These are phyloP conservation scores for Boletus fagicola DNA, from an alignment of 768 basidiomycete species.

Conservation along the genomic window DNA sequence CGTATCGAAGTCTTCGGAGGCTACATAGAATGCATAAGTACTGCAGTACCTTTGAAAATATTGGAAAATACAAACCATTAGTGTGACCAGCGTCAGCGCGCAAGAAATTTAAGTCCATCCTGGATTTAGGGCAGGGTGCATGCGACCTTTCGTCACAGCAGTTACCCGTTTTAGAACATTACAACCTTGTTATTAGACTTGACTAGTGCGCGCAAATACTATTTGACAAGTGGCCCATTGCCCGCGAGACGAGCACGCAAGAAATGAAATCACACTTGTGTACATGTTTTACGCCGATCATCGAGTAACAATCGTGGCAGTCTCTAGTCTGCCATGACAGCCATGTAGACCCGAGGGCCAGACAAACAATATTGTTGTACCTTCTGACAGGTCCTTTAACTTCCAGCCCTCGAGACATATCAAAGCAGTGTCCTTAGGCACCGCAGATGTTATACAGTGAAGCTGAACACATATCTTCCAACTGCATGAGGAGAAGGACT, in stretches of 20 bases:
- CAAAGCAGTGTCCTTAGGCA: background rate
- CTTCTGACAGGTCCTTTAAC: background rate
- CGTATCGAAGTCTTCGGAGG: slow-evolving; percentile 60
- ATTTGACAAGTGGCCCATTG: background rate
- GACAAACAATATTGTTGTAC: background rate
- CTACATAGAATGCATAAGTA: slow-evolving; percentile 17
- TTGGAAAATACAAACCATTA: slow-evolving; percentile 32
- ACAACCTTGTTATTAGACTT: background rate
- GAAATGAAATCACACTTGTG: background rate
- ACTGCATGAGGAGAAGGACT: background rate
- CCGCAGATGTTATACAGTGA: background rate
- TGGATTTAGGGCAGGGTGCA: slow-evolving; percentile 40
- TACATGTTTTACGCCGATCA: background rate
- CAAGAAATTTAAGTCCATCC: slow-evolving; percentile 34
- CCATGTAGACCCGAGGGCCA: background rate
- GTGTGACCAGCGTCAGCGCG: slow-evolving; percentile 17
- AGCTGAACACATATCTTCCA: background rate
- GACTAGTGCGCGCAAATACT: too few relatives aligned
- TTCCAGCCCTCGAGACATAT: background rate
- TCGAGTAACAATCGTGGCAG: too few relatives aligned
- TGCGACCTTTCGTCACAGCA: background rate
- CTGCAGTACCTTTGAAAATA: background rate
- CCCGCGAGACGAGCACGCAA: too few relatives aligned
- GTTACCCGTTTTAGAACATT: slow-evolving; percentile 10
- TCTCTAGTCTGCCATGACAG: background rate